Conservation (phyloP, 257 asterid species). For the Fraxinus cuspidata region DNA sequence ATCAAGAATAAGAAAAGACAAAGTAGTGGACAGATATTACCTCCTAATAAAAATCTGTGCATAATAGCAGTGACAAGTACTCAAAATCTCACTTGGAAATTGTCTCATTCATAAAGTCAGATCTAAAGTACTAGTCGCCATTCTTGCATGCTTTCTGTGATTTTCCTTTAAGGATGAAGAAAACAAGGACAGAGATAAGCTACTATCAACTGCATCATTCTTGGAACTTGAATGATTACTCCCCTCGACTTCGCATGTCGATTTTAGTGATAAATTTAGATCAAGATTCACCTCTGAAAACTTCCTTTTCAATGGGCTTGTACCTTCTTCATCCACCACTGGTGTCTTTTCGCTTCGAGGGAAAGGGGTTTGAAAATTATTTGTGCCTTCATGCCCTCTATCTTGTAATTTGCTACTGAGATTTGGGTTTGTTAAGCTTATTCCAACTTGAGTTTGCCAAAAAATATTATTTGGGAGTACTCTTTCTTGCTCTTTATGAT, state of each 20-base stretch:
- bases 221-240: slow-evolving; percentile 16
- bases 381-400: slow-evolving; percentile 24
- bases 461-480: slow-evolving; percentile 21
- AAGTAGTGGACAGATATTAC: slow-evolving; percentile 32
- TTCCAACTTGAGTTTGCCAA: slow-evolving; percentile 29
- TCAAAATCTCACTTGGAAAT: slow-evolving; percentile 76
- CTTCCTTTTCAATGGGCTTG: slow-evolving; percentile 47
- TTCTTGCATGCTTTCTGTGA: slow-evolving; percentile 33
- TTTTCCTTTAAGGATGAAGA: slow-evolving; percentile 41
- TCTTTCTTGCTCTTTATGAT: slow-evolving; percentile 11
- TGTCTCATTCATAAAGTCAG: slow-evolving; percentile 82
- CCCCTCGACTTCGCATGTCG: slow-evolving; percentile 25
- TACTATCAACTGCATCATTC: slow-evolving; percentile 39
- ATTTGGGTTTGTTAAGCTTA: background rate
- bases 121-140: slow-evolving; percentile 50
- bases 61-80: slow-evolving; percentile 48
- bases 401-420: slow-evolving; percentile 22
- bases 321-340: slow-evolving; percentile 7
- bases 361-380: slow-evolving; percentile 15
- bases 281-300: slow-evolving; percentile 51
- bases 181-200: slow-evolving; percentile 64
- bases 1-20: slow-evolving; percentile 37
- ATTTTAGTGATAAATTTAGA: slow-evolving; percentile 63
- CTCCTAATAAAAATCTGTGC: slow-evolving; percentile 36
- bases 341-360: background rate